Base-by-base conservation (phyloP, 2,329 filamentous ascomycete species). In the Cryphonectria nitschkei region DNA sequence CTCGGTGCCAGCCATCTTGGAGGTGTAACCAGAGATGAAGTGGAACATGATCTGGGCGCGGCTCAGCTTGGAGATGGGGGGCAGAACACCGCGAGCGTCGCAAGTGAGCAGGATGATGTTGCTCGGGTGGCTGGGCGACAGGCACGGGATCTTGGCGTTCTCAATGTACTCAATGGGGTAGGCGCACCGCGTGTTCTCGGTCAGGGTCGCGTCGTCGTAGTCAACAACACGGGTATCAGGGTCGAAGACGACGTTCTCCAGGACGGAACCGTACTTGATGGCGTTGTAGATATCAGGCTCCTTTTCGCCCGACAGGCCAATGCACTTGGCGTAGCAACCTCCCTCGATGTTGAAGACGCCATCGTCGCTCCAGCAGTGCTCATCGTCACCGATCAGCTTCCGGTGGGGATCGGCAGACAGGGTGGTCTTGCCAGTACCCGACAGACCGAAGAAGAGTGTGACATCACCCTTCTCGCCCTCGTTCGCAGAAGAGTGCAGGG, bases 321-420 rank as follows among this genome's bases (percentile, higher is more conserved):
- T 95, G 84, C 92, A 95, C 91, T 99, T 99, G 83, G 96, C 96
- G 85, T 99, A 99, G 89, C 96, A 99, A 75, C 96, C 96, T 78
- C 96, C 96, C 86, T 99, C 96, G 72, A 99, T 99, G 89, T 99
- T 99, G 92, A 99, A 99, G 81, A 99, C 91, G 82, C 96, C 96
- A 71, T 84, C 90, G 81, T 99, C 96, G 77, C 91, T 95, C 96
- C 96, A 99, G 92, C 96, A 98, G 89, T 99, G 96, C 91, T 99
- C 96, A 81, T 99, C 96, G 78, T 99, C 96, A 81, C 96, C 96
- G 78, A 99, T 99, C 79, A 99, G 86, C 75, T 93, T 91, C 81
- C 96, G 95, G 88, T 98, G 97, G 78, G 95, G 94, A 83, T 99
- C 96, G 72, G 96, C 96, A 74, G 96, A 98, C 73, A 99, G 88